Evolutionary conservation across 148 eudicot species (phyloP), one percentile per base, ranked within the genome.

Genomic region (Chenopodium formosanum): DNA sequence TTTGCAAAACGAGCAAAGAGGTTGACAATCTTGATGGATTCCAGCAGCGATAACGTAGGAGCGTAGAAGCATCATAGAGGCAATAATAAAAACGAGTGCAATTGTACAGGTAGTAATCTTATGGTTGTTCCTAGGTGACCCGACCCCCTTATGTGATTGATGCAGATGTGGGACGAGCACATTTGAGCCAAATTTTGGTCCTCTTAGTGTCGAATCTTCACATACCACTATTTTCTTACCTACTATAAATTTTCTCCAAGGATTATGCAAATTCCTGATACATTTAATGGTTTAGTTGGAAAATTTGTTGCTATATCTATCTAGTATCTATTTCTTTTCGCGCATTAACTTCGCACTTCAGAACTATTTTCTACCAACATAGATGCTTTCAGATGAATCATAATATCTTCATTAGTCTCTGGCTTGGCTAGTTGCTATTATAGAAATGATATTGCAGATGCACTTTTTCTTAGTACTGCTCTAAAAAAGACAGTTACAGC

Each of bases 1-100:
- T 95, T 93, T 70, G 83, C 82, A 69, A 91, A 86, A 88, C 90
- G 89, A 40, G 91, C 92, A 47, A 90, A 86, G 86, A 93, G 93
- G 82, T 82, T 94, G 89, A 93, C 94, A 46, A 91, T 93, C 82
- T 50, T 85, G 74, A 83, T 81, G 85, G 95, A 87, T 81, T 89
- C 93, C 20, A 84, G 91, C 86, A 88, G 91, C 20, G 89, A 89
- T 79, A 89, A 87, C 58, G 81, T 88, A 89, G 96, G 87, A 64
- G 71, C 83, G 23, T 88, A 90, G 90, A 87, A 76, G 73, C 81
- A 46, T 32, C 19, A 3, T 83, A 67, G 71, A 76, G 44, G 65
- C 65, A 12, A 81, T 75, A 84, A 73, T 81, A 79, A 82, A 82
- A 29, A 52, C 25, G 66, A 81, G 77, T 79, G 63, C 80, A 86